Evolutionary conservation across 2,329 filamentous ascomycete genomes (phyloP), one percentile per base, ranked within the genome.

Genomic region (Neofusicoccum parvum): DNA sequence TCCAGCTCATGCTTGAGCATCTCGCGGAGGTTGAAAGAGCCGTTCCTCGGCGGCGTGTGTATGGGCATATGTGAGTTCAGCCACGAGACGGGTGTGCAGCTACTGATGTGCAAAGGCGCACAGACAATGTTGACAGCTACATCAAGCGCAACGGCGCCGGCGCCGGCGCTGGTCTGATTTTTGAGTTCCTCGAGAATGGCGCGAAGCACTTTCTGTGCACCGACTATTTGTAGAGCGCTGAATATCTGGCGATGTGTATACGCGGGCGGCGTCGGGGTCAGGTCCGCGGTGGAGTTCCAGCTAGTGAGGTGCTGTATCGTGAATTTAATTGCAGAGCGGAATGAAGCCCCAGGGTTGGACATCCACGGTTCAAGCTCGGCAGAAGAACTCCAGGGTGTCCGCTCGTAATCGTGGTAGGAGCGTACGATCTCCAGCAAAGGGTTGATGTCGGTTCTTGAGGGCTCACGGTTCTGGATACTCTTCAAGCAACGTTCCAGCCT

Each of bases 221-320:
- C 90, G 0, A 90, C 78, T 37, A 91, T 80, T 64, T 85, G 84
- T 41, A 87, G 76, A 0, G 85, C 87, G 0, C 85, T 82, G 9
- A 91, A 83, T 2, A 92, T 79, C 68, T 91, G 88, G 4, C 89
- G 87, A 72, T 93, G 90, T 0, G 89, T 91, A 74, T 94, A 94
- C 11, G 85, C 83, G 0, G 90, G 83, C 6, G 85, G 85, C 1
- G 82, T 80, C 62, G 83, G 81, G 67, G 80, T 82, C 20, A 85
- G 80, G 3, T 75, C 75, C n/a, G 80, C 79, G 2, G 81, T 78
- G 56, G 81, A 76, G 62, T 87, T 86, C 91, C 91, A 94, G 56
- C 87, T 83, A 1, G 89, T 82, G 4, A 94, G 83, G 1, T 81
- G 82, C 63, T 88, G 85, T 1, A 92, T 80, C 0, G 86, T 88